phyloP scores from a whole-genome alignment of 345 rosid species.

The Gossypioides kirkii region DNA sequence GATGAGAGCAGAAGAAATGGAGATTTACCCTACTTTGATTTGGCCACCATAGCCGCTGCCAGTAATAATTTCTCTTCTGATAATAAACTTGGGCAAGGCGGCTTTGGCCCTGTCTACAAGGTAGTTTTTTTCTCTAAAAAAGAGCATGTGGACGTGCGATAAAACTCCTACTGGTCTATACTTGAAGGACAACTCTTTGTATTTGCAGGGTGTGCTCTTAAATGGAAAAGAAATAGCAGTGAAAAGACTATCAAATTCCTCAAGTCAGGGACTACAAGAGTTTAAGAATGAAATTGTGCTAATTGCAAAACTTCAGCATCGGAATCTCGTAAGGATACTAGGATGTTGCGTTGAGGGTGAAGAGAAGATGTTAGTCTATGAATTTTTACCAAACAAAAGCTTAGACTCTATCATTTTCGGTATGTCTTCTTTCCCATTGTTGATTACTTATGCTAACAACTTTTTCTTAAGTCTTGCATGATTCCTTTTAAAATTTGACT shows the following conservation, averaged over 20 bases:
- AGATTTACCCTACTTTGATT: conserved; percentile 45
- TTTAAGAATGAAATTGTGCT: conserved; percentile 41
- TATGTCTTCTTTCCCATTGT: conserved; percentile 15
- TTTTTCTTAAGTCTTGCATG: neutral
- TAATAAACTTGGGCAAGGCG: conserved; percentile 67
- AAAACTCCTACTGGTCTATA: neutral
- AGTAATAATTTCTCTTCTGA: conserved; percentile 42
- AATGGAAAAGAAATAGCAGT: conserved; percentile 39
- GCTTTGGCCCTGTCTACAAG: conserved; percentile 67
- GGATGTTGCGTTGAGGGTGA: conserved; percentile 54
- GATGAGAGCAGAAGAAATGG: conserved; percentile 9
- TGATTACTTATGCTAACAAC: neutral
- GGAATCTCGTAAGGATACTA: conserved; percentile 62
- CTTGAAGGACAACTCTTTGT: neutral
- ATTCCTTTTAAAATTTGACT: neutral
- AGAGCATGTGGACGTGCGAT: neutral
- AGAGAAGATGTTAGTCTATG: conserved; percentile 58
- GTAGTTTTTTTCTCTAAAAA: conserved; percentile 18
- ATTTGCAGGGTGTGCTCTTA: conserved; percentile 27
- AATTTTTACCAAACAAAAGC: conserved; percentile 58
- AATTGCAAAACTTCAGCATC: conserved; percentile 59
- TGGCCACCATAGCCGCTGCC: conserved; percentile 36
- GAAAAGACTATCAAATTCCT: conserved; percentile 40
- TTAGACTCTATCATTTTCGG: conserved; percentile 51
- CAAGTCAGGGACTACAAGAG: conserved; percentile 47